Evolutionary conservation across 805 yeast genomes (phyloP).

Genomic region (Wickerhamomyces canadensis): DNA sequence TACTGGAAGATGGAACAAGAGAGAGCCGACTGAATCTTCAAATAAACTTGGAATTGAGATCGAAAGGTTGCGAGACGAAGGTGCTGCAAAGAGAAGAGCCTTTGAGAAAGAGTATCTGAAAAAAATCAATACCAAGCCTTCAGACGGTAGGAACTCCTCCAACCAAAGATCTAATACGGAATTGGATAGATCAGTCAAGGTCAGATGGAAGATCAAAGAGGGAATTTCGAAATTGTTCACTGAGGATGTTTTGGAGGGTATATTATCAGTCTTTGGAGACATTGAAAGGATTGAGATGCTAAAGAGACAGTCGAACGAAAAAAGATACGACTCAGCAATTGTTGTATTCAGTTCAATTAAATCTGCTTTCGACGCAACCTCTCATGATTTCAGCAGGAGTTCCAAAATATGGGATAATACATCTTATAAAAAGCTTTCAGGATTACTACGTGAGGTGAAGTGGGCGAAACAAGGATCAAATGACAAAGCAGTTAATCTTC

Average conservation of each 20-base stretch:
- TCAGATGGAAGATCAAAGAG: conserved; percentile 20
- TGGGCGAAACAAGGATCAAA: conserved; percentile 6
- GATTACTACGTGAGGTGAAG: conserved; percentile 17
- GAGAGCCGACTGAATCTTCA: conserved; percentile 5
- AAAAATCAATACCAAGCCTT: conserved; percentile 3
- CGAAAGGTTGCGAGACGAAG: conserved; percentile 22
- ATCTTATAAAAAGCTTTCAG: conserved; percentile 16
- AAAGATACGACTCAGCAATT: conserved; percentile 14
- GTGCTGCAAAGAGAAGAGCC: conserved; percentile 13
- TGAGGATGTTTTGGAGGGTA: conserved; percentile 17
- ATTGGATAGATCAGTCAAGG: conserved; percentile 11
- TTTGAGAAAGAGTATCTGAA: conserved; percentile 10
- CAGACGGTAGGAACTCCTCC: not conserved
- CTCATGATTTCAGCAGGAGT: conserved; percentile 10
- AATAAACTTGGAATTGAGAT: conserved; percentile 11
- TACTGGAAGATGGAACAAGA: conserved; percentile 11
- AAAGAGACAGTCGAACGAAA: conserved; percentile 7
- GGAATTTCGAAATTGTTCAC: conserved; percentile 18
- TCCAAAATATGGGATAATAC: conserved; percentile 18
- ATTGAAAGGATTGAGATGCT: conserved; percentile 11
- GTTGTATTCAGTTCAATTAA: conserved; percentile 6
- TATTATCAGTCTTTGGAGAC: conserved; percentile 20
- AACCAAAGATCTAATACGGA: not conserved
- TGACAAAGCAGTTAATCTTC: not conserved
- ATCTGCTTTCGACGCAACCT: conserved; percentile 11